Evolutionary conservation across 2,329 filamentous ascomycete species (phyloP), one percentile per base, ranked within the genome.

Genomic region (Talaromyces atroroseus): DNA sequence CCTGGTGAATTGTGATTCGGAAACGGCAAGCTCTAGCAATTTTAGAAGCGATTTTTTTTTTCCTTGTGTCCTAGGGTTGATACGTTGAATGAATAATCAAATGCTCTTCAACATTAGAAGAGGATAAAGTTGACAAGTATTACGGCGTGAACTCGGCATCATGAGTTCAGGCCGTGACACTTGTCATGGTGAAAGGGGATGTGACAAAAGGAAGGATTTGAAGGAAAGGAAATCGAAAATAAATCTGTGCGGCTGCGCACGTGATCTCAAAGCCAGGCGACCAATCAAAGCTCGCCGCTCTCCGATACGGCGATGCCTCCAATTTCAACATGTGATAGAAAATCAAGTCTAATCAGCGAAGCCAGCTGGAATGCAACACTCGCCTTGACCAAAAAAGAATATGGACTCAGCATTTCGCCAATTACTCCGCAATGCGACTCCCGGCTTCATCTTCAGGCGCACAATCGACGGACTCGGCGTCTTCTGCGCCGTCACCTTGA

Each of bases 1-100:
- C 76, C 77, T 78, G 70, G 70, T 71, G 65, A 65, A 70, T 58
- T 29, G 61, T 26, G 71, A 69, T 71, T 74, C 69, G 76, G 67
- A 72, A 72, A 76, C 74, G 78, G 73, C 77, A 74, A 75, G 79
- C 78, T 82, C 79, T 82, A 82, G 79, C 79, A 75, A 58, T 75
- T 70, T 73, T 68, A 74, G 75, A 77, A 78, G 75, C 75, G 63
- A 52, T 26, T 20, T 26, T 29, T 3, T 23, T 3, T 29, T 29
- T 29, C 26, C 11, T 29, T 29, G 4, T 29, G n/a, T n/a, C n/a
- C n/a, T 29, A 8, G 26, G n/a, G 36, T 40, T 40, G 40, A 44
- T 21, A 20, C 18, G 12, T 21, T 44, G 40, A 21, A 8, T 23
- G 40, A 11, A 5, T 11, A 23, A 7, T 29, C 26, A 29, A 10